Conservation (phyloP, 2,329 filamentous ascomycete species). For the Penicillium sp. region DNA sequence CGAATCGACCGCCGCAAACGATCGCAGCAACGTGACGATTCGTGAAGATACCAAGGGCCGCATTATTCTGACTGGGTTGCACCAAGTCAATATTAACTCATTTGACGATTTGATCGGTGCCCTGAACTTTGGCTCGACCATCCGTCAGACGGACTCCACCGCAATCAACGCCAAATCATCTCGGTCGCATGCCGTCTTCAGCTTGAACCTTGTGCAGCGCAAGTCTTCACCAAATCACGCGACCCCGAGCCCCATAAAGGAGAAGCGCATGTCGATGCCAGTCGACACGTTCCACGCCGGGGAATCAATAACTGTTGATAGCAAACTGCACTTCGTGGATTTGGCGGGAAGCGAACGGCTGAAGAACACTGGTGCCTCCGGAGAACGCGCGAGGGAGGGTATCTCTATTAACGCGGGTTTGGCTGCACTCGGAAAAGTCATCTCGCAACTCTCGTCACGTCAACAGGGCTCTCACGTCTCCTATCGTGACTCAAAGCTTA, state of each 20-base stretch:
- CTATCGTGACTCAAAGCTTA: conserved; percentile 96
- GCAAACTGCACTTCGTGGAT: conserved; percentile 98
- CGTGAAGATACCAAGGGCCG: conserved; percentile 93
- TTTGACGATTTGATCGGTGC: conserved; percentile 87
- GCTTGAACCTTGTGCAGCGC: conserved; percentile 82
- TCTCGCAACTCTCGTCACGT: conserved; percentile 92
- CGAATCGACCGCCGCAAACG: conserved; percentile 66
- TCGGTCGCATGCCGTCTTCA: conserved; percentile 95
- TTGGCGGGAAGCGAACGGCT: conserved; percentile 92
- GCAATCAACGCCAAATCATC: conserved; percentile 98
- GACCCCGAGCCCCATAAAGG: conserved; percentile 58
- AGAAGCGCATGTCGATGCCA: conserved; percentile 86
- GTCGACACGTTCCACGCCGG: conserved; percentile 71
- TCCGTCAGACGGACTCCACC: conserved; percentile 94
- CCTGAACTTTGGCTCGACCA: conserved; percentile 86
- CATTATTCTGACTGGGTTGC: conserved; percentile 87
- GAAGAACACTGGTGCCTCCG: conserved; percentile 95
- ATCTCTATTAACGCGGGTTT: conserved; percentile 98
- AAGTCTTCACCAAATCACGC: conserved; percentile 52
- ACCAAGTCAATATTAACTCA: conserved; percentile 83
- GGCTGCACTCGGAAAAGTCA: conserved; percentile 94
- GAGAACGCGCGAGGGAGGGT: conserved; percentile 89
- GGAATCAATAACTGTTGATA: conserved; percentile 80
- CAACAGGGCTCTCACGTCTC: conserved; percentile 87
- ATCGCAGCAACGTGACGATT: conserved; percentile 81